Conservation (phyloP, 768 basidiomycete genomes). For the Fibroporia radiculosa region DNA sequence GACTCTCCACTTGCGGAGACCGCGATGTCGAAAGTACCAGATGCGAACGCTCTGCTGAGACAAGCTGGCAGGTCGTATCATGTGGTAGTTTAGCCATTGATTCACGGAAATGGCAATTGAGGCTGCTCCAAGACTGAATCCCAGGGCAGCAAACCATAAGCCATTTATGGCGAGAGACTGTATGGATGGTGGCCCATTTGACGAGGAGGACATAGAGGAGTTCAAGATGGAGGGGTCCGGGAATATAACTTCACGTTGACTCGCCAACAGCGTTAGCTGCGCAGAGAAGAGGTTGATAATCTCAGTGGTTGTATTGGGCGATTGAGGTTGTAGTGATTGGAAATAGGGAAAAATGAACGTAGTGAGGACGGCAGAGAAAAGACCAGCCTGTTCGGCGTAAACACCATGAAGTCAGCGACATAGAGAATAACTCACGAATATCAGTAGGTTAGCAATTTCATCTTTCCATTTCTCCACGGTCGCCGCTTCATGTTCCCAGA, state of each 20-base stretch:
- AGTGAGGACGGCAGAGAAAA: conserved; percentile 5
- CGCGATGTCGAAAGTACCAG: conserved; percentile 19
- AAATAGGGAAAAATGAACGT: conserved; percentile 4
- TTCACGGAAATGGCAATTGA: conserved; percentile 3
- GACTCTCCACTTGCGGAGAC: conserved; percentile 17
- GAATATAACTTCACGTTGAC: no score
- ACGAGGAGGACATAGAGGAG: no score
- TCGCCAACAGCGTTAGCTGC: background rate
- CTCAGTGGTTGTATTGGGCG: background rate
- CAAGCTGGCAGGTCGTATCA: background rate
- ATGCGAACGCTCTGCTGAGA: conserved; percentile 14
- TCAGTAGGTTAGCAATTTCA: conserved; percentile 6
- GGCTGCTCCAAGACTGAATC: conserved; percentile 1
- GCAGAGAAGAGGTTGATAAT: background rate
- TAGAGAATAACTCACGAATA: conserved; percentile 4
- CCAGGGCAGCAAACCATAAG: conserved; percentile 1
- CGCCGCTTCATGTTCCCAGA: conserved; percentile 12
- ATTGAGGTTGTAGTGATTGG: background rate
- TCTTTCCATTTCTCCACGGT: conserved; percentile 4
- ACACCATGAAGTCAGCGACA: background rate
- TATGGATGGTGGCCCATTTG: no score
- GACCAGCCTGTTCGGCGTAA: conserved; percentile 4
- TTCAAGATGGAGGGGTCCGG: no score
- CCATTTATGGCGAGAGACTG: background rate
- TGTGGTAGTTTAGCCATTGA: conserved; percentile 1